These are phyloP conservation scores for Epichloe sylvatica DNA, from an alignment of 2,329 filamentous ascomycete species.

Conservation along the genomic window DNA sequence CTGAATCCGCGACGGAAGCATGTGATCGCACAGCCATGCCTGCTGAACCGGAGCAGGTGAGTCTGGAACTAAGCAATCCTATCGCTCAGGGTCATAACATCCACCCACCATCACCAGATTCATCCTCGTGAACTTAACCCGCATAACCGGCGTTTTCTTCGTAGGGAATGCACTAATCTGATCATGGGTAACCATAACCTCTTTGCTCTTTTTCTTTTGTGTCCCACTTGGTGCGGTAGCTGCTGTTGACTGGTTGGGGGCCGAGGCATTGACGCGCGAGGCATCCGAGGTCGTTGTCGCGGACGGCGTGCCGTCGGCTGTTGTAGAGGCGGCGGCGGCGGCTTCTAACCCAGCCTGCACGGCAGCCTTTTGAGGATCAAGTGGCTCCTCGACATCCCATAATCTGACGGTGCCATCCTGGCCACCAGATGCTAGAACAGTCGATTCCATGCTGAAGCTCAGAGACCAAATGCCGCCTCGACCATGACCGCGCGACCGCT, in stretches of 20 bases:
- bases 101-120: conserved; percentile 83
- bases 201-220: conserved; percentile 69
- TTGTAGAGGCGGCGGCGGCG: conserved; percentile 24
- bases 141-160: conserved; percentile 90
- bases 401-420: conserved; percentile 85
- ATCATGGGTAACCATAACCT: conserved; percentile 78
- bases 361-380: conserved; percentile 47
- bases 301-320: conserved; percentile 28
- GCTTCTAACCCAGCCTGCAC: conserved; percentile 30
- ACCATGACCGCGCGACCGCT: conserved; percentile 85
- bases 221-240: conserved; percentile 16
- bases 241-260: conserved; percentile 15
- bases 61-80: conserved; percentile 10
- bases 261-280: conserved; percentile 8
- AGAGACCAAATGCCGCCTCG: conserved; percentile 90
- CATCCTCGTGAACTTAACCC: conserved; percentile 88
- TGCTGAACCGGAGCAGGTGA: background rate
- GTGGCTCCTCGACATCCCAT: conserved; percentile 74
- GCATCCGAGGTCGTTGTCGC: conserved; percentile 15
- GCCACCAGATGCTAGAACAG: conserved; percentile 75
- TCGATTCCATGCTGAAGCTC: conserved; percentile 87
- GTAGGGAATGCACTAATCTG: conserved; percentile 92
- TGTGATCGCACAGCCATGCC: background rate
- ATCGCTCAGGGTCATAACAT: conserved; percentile 44
- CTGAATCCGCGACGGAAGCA: conserved; percentile 3